Percentiles rank a stretch among this genome's conserved stretches.
phyloP scores from a whole-genome alignment of 495 filamentous ascomycete species.

The Venustampulla echinocandica region DNA sequence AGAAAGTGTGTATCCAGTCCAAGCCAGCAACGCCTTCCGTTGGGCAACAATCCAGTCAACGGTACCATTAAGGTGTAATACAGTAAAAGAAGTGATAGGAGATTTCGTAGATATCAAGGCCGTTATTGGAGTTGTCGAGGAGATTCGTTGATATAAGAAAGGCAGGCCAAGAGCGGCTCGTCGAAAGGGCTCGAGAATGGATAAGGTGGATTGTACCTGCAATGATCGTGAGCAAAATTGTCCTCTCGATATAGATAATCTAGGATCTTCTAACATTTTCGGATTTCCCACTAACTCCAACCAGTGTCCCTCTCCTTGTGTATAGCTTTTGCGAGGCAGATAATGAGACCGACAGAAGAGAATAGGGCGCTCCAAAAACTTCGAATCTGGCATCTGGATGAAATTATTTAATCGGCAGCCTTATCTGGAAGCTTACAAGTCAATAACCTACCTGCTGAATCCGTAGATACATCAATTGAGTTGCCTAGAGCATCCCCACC shows the following conservation, averaged over 20 bases:
- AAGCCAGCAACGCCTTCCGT: conserved; percentile 76
- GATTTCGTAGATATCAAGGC: conserved; percentile 82
- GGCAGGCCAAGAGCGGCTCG: conserved; percentile 74
- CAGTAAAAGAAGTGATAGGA: conserved; percentile 70
- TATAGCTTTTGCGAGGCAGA: conserved; percentile 90
- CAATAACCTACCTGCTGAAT: conserved; percentile 20
- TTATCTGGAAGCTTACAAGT: neutral
- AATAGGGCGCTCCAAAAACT: conserved; percentile 80
- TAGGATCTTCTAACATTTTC: conserved; percentile 60
- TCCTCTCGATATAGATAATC: neutral
- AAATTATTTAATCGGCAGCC: conserved; percentile 11
- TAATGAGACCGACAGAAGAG: conserved; percentile 83
- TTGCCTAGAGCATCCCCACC: conserved; percentile 37
- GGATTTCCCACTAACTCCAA: conserved; percentile 78
- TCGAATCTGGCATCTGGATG: conserved; percentile 82
- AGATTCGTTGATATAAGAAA: conserved; percentile 87
- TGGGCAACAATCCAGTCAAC: conserved; percentile 92
- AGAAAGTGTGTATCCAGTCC: conserved; percentile 83
- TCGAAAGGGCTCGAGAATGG: conserved; percentile 71
- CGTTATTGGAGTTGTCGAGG: conserved; percentile 76
- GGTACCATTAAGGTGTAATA: conserved; percentile 86
- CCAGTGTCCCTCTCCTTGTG: conserved; percentile 81
- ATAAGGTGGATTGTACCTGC: conserved; percentile 75
- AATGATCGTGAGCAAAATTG: conserved; percentile 8
- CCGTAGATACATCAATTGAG: conserved; percentile 18